Base-by-base conservation (phyloP, 2,329 filamentous ascomycete genomes). In the Pestalotiopsis fici region DNA sequence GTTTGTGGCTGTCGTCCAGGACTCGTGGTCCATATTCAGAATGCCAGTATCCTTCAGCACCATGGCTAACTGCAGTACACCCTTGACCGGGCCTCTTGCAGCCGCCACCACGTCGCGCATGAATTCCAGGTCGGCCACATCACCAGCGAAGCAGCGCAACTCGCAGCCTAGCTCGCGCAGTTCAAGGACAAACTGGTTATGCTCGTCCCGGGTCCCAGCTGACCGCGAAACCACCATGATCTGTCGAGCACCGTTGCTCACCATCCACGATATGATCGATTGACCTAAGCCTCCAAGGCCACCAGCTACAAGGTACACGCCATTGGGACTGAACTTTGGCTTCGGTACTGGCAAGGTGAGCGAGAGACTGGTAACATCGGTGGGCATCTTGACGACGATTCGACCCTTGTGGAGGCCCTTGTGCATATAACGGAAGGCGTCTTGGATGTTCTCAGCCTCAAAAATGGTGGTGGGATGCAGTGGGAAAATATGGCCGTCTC, bases 341-440 rank as follows among this genome's bases (percentile, higher is more conserved):
- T 65, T 43, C 13, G 21, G 28, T 4, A n/a, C 21, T 7, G 63
- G 12, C 23, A 56, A 28, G 2, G 47, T n/a, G 11, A 28, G 9
- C 43, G 62, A 23, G 18, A 55, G 35, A 15, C 11, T 13, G 15
- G 39, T 47, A 43, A 54, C n/a, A 27, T 18, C 39, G 13, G 21
- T 6, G 62, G 50, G 63, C 1, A 65, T 59, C 18, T 68, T 63
- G 13, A 75, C 31, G 4, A 79, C 71, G 12, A 80, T 76, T n/a
- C 80, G 80, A 0, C 78, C 79, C 6, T 78, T 74, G 56, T 79
- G 78, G 0, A 71, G 64, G 1, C 78, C 78, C 21, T 68, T 70
- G 59, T 79, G 77, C 74, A 81, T 75, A 35, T 74, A 74, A 1
- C 75, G 67, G 67, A 81, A 78, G 3, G 78, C 78, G 1, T 78